These are phyloP conservation scores for Nemania diffusa DNA, from an alignment of 2,329 filamentous ascomycete species.

Conservation along the genomic window DNA sequence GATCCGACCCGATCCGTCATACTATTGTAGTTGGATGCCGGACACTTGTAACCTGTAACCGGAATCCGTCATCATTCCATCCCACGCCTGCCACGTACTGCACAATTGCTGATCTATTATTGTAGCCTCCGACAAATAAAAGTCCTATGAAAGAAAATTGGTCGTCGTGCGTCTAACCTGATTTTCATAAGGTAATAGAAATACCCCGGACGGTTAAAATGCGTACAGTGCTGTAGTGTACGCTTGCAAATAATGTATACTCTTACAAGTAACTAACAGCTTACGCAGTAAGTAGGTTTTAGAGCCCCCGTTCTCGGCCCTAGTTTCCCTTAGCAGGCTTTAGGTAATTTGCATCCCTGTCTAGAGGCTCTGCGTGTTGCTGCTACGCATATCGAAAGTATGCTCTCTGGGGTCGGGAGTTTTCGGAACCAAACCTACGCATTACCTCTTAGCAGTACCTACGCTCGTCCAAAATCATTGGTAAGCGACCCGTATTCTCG, in stretches of 20 bases:
- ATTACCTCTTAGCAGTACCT: neutral
- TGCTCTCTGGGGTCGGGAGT: constrained; percentile 28
- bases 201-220: constrained; percentile 30
- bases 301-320: constrained; percentile 32
- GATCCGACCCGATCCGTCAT: constrained; percentile 9
- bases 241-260: constrained; percentile 6
- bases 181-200: constrained; percentile 47
- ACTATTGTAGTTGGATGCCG: neutral
- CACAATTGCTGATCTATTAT: neutral
- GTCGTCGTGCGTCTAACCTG: neutral
- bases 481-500: neutral
- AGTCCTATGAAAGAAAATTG: constrained; percentile 16
- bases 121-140: constrained; percentile 12
- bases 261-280: constrained; percentile 24
- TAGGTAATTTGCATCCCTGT: no score
- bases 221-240: constrained; percentile 13
- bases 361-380: constrained; percentile 10
- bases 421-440: constrained; percentile 27
- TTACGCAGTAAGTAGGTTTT: constrained; percentile 24
- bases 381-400: no score
- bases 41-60: neutral
- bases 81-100: constrained; percentile 22
- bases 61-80: constrained; percentile 3
- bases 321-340: no score
- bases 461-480: constrained; percentile 23